phyloP scores from a whole-genome alignment of 495 filamentous ascomycete genomes.

The Bacidia gigantensis region DNA sequence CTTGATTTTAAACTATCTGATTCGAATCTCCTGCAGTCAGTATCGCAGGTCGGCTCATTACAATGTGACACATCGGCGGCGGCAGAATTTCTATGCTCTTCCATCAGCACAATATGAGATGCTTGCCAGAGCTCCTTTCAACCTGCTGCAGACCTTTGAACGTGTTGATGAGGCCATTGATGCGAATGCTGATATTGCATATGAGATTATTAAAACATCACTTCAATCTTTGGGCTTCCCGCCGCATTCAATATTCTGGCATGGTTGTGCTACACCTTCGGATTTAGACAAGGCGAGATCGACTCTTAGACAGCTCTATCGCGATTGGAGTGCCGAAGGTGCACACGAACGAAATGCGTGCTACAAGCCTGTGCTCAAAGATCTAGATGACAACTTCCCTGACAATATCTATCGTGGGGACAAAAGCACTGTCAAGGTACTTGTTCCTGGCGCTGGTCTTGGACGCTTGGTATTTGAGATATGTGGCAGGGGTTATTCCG shows the following conservation, averaged over 20 bases:
- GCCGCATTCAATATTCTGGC: constrained; percentile 37
- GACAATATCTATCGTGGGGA: constrained; percentile 8
- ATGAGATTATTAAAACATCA: constrained; percentile 54
- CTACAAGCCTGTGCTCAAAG: constrained; percentile 55
- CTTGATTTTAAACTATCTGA: too few relatives aligned
- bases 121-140: constrained; percentile 68
- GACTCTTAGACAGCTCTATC: constrained; percentile 83
- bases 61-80: constrained; percentile 76
- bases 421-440: constrained; percentile 40
- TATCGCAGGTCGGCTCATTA: constrained; percentile 72
- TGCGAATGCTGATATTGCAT: constrained; percentile 68
- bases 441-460: constrained; percentile 83
- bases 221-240: constrained; percentile 49
- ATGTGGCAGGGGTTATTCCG: constrained; percentile 54
- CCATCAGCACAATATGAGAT: constrained; percentile 68
- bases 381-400: constrained; percentile 43
- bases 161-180: constrained; percentile 81
- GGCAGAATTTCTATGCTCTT: constrained; percentile 85
- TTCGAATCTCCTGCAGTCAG: constrained; percentile 37
- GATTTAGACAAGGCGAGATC: constrained; percentile 85
- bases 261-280: constrained; percentile 44
- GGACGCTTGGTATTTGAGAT: constrained; percentile 81
- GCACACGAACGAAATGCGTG: constrained; percentile 55
- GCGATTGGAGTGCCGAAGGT: constrained; percentile 85
- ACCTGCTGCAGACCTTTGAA: constrained; percentile 59